Base-by-base conservation (phyloP, 148 eudicot genomes). In the Chenopodium album region DNA sequence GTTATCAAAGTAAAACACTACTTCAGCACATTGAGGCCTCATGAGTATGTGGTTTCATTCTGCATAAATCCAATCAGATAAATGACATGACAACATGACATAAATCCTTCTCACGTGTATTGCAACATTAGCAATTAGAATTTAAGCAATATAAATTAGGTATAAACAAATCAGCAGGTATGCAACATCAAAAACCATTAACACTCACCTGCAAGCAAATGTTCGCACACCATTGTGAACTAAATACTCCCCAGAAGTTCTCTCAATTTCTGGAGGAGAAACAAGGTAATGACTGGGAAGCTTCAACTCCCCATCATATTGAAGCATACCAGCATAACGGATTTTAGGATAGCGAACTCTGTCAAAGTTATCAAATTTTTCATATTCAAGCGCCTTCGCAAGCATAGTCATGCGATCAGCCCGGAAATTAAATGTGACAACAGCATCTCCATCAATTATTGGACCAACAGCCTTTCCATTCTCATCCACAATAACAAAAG, bases 381-480 rank as follows among this genome's bases (percentile, higher is more conserved):
- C 90, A 62, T 93, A 92, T 68, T 95, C 98, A 62, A 95, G 96
- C 71, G 98, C 93, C 84, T 92, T 93, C 9, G 98, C 98, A 50
- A 92, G 81, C 98, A 95, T 95, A 83, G 86, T 88, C 98, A 95
- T 95, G 72, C 98, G 97, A 83, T 95, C 98, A 54, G 98, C 98
- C 46, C 98, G 77, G 85, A 90, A 95, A 82, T 95, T 95, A 77
- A 92, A 10, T 59, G 98, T 93, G 41, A 95, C 98, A 78, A 95
- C 98, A 73, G 98, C 98, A 88, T 95, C 98, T 1, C 98, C 98
- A 79, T 95, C 98, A 48, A 95, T 89, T 60, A 95, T 88, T 10
- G 94, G 98, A 62, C 98, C 98, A 37, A 95, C 97, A 62, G 98
- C 82, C 82, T 95, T 95, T 50, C 91, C 94, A 76, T 80, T 84